phyloP scores from a whole-genome alignment of 345 rosid species.

The Bruguiera gymnorhiza region DNA sequence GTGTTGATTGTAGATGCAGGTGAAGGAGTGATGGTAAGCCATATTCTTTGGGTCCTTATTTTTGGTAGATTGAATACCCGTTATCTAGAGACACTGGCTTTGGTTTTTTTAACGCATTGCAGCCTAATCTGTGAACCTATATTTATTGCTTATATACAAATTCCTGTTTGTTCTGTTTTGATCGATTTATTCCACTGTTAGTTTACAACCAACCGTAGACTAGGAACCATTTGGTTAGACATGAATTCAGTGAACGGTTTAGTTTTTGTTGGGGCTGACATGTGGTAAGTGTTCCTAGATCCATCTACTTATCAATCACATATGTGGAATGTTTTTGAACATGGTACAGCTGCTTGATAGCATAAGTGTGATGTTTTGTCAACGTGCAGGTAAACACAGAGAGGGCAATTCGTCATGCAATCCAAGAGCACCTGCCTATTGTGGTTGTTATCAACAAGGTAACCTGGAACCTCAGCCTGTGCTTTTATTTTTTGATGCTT shows the following conservation, averaged over 20 bases:
- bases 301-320: not conserved
- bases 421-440: slow-evolving; percentile 87
- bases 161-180: not conserved
- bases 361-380: slow-evolving; percentile 5
- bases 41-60: not conserved
- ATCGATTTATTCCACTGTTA: not conserved
- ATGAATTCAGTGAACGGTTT: not conserved
- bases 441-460: slow-evolving; percentile 97
- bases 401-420: slow-evolving; percentile 96
- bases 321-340: not conserved
- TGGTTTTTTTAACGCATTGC: not conserved
- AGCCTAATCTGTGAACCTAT: not conserved
- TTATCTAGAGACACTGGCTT: too few relatives aligned
- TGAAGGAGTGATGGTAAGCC: slow-evolving; percentile 70
- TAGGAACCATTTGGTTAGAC: too few relatives aligned
- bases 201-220: too few relatives aligned
- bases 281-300: slow-evolving; percentile 4
- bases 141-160: not conserved
- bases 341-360: slow-evolving; percentile 9
- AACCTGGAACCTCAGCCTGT: not conserved
- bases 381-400: slow-evolving; percentile 79
- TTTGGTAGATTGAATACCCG: not conserved
- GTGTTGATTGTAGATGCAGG: slow-evolving; percentile 96
- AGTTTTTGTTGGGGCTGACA: not conserved
- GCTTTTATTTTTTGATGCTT: slow-evolving; percentile 5